Evolutionary conservation across 768 basidiomycete species (phyloP), one percentile per base, ranked within the genome.

Genomic region (Tephrocybe sp.): DNA sequence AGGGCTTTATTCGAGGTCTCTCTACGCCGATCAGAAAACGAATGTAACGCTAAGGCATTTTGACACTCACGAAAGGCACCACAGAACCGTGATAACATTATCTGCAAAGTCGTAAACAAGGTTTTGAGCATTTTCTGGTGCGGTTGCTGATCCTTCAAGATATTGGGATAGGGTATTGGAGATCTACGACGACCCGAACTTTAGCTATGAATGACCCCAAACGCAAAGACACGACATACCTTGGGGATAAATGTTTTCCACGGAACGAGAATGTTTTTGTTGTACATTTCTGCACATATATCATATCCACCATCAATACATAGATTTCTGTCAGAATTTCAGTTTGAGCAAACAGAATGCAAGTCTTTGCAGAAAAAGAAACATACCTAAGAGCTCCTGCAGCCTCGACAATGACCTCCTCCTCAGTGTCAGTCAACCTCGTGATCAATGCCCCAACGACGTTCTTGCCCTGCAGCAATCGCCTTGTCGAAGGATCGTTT

Each of bases 251-350:
- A 89, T 0, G 79, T 76, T 58, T 76, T 83, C 51, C 93, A 67
- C 2, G 90, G 89, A 5, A 84, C 77, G 44, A 97, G 73, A 39
- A 97, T 85, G 58, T 90, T 91, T 72, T 97, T 97, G 68, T 98
- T 97, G 71, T 87, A 95, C 91, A 98, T 95, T 68, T 97, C 92
- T 1, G 89, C 92, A 60, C 94, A 95, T 41, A 97, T 89, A 57
- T 97, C 93, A 63, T 91, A 89, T 45, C 95, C 95, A 13, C 94
- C 95, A 63, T 98, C 95, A 61, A 98, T 86, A 61, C 92, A 93
- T 12, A 98, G 69, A 71, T 97, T 98, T 55, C 94, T 97, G 61
- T 10, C n/a, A 30, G 8, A 14, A 40, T 33, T 19, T 17, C 20
- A 49, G 33, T 31, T 47, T 42, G 39, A 50, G 48, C 23, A 13